Percentiles rank a stretch among this genome's conserved stretches.
Evolutionary conservation across 441 rosid species (phyloP).

Genomic region (Pelargonium cotyledonis): DNA sequence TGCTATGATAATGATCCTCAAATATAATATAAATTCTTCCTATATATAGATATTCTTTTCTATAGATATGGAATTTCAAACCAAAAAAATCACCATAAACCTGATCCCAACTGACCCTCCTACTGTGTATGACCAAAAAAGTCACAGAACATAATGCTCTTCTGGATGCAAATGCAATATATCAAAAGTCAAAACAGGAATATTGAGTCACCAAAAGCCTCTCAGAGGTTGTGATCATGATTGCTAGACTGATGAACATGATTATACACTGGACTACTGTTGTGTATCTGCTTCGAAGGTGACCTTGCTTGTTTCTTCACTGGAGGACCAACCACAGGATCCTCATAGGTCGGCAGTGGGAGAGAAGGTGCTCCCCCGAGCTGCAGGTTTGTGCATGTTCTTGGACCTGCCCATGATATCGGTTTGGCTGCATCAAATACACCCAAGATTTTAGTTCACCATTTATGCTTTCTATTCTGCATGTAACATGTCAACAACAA

Average conservation of each 20-base stretch:
- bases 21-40: background rate
- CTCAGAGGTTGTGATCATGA: slow-evolving; percentile 15
- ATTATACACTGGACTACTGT: slow-evolving; percentile 9
- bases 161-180: background rate
- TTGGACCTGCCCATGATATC: slow-evolving; percentile 45
- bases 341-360: slow-evolving; percentile 24
- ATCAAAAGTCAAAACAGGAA: background rate
- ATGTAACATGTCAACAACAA: background rate
- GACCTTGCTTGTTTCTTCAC: slow-evolving; percentile 29
- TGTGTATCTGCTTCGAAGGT: slow-evolving; percentile 19
- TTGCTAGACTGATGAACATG: slow-evolving; percentile 13
- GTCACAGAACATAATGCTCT: background rate
- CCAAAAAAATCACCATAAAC: too few relatives aligned
- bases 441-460: slow-evolving; percentile 7
- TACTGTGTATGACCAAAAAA: background rate
- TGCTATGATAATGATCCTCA: background rate
- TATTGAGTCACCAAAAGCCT: slow-evolving; percentile 2
- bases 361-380: slow-evolving; percentile 33
- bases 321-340: slow-evolving; percentile 22
- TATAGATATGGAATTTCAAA: too few relatives aligned
- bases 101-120: background rate
- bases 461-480: background rate
- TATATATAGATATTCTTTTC: background rate
- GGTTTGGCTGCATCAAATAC: slow-evolving; percentile 41
- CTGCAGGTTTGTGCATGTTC: slow-evolving; percentile 34